phyloP scores from a whole-genome alignment of 306 rosid species.

The Casuarina cunninghamiana region DNA sequence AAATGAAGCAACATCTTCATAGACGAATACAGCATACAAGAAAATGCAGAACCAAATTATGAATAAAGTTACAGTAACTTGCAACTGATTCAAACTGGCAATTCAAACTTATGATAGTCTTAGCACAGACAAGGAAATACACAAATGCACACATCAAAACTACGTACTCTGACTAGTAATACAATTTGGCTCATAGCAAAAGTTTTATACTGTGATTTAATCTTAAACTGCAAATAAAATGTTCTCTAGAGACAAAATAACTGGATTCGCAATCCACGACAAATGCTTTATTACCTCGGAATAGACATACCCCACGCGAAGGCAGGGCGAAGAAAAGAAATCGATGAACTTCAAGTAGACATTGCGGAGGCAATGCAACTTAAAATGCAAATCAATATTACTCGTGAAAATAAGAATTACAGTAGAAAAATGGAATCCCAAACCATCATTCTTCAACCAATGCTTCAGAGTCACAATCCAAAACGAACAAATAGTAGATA shows the following conservation, averaged over 20 bases:
- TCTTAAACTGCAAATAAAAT: no score
- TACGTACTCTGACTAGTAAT: no score
- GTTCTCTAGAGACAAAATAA: no score
- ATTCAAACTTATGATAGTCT: not conserved
- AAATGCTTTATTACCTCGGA: not conserved
- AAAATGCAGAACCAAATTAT: not conserved
- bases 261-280: not conserved
- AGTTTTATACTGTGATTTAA: not conserved
- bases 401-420: not conserved
- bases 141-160: not conserved
- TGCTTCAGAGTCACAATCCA: constrained; percentile 3
- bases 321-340: no score
- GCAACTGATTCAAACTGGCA: not conserved
- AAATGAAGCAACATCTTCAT: not conserved
- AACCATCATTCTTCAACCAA: not conserved
- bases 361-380: not conserved
- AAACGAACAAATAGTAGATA: not conserved
- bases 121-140: not conserved
- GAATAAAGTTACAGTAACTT: not conserved
- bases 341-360: not conserved
- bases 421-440: not conserved
- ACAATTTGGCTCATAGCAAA: no score
- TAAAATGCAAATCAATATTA: not conserved
- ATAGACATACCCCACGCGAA: not conserved
- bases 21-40: not conserved